Conservation (phyloP, 2,329 filamentous ascomycete species). For the Sarocladium oryzae region DNA sequence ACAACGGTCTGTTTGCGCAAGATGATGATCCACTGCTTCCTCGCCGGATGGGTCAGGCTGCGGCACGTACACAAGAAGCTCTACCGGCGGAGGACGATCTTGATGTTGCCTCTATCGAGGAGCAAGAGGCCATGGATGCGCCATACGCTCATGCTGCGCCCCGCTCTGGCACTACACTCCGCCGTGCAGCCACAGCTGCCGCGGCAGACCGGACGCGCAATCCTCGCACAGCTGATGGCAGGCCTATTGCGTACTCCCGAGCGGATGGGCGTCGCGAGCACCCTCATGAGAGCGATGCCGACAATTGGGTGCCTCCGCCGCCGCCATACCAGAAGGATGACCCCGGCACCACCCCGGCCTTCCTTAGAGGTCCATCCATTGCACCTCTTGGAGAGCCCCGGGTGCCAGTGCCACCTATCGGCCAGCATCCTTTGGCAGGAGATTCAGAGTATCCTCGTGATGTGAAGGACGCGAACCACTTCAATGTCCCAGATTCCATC, state of each 20-base stretch:
- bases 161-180: constrained; percentile 62
- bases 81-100: constrained; percentile 25
- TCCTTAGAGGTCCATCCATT: constrained; percentile 44
- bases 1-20: constrained; percentile 22
- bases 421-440: constrained; percentile 12
- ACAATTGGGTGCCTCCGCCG: constrained; percentile 82
- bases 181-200: constrained; percentile 69
- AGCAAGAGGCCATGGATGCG: constrained; percentile 58
- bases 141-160: constrained; percentile 69
- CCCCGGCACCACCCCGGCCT: constrained; percentile 48
- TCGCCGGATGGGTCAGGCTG: constrained; percentile 34
- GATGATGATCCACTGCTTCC: constrained; percentile 46
- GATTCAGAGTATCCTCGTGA: background rate
- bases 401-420: constrained; percentile 18
- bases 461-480: background rate
- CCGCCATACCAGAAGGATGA: constrained; percentile 70
- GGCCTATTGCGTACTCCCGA: constrained; percentile 56
- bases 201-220: constrained; percentile 65
- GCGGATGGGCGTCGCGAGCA: constrained; percentile 66
- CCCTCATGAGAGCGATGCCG: constrained; percentile 80
- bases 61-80: background rate
- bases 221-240: constrained; percentile 46
- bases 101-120: constrained; percentile 44
- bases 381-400: constrained; percentile 25
- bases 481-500: background rate